Base-by-base conservation (phyloP, 805 yeast species). In the Suhomyces sp. region DNA sequence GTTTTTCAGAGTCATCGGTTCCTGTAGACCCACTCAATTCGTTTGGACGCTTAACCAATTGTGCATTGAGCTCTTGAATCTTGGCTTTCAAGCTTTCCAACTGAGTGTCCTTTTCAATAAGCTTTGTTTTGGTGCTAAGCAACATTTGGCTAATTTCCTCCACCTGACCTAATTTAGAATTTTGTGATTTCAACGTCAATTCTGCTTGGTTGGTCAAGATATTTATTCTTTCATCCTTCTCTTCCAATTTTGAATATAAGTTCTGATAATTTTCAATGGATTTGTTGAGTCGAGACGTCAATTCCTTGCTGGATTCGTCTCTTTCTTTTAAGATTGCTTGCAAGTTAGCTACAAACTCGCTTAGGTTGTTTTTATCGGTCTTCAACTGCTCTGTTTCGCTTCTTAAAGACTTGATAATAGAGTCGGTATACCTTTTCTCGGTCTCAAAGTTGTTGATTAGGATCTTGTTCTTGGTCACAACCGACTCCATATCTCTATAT, bases 271-370 rank as follows among this genome's bases (percentile, higher is more conserved):
- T 65, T 44, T 78, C 79, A 9, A 84, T 68, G 46, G 82, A 83
- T 21, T 72, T 66, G 7, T 76, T 61, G 48, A 83, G 74, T 41
- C 85, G 72, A 12, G 72, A 66, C 19, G 83, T 75, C 4, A 84
- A 61, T 37, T 82, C 85, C 19, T 69, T 62, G 45, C 79, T 74
- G 5, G 81, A 70, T 1, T 67, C 57, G 47, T 85, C 87, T 49
- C 91, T 76, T 61, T 88, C 92, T 48, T 75, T 75, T 51, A 83
- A 82, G 39, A 82, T 62, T 2, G 82, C 61, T 65, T 88, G 93
- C 44, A 89, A 68, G 58, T 79, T 85, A 6, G 79, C 65, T 8
- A 87, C 76, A 52, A 84, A 72, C 3, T 80, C 76, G 57, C 79
- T 84, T 40, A 89, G 69, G 48, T 81, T 77, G 5, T 77, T 66